Percentiles rank a stretch among this genome's conserved stretches.
Evolutionary conservation across 441 rosid species (phyloP).

Genomic region (Gossypium schwendimanii): DNA sequence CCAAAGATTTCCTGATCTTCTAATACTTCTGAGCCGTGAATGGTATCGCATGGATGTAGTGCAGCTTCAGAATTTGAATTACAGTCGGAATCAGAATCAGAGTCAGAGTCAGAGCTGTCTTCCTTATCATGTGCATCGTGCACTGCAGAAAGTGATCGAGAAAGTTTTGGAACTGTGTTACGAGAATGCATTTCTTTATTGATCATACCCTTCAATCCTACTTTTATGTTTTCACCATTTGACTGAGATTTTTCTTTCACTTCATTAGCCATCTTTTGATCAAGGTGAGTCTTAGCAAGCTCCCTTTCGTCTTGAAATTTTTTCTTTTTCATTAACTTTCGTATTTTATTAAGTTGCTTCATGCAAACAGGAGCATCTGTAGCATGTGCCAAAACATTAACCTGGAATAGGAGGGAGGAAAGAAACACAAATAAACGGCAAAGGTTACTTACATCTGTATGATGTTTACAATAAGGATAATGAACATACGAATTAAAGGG

Average conservation of each 20-base stretch:
- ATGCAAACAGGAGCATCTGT: conserved; percentile 67
- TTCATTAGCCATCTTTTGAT: conserved; percentile 22
- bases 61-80: conserved; percentile 51
- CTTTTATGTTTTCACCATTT: conserved; percentile 25
- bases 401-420: conserved; percentile 49
- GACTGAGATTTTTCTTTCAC: conserved; percentile 19
- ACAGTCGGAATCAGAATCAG: conserved; percentile 44
- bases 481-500: conserved; percentile 1
- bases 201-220: conserved; percentile 23
- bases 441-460: conserved; percentile 8
- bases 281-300: conserved; percentile 17
- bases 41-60: conserved; percentile 29
- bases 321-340: conserved; percentile 62
- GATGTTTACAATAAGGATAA: conserved; percentile 1
- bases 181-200: conserved; percentile 29
- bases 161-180: conserved; percentile 35
- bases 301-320: conserved; percentile 34
- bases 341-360: conserved; percentile 69
- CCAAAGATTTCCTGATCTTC: conserved; percentile 24
- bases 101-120: conserved; percentile 26
- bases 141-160: conserved; percentile 36
- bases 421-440: conserved; percentile 16
- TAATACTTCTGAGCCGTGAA: conserved; percentile 29
- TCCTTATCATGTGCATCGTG: conserved; percentile 29
- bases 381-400: conserved; percentile 76